Evolutionary conservation across 192 early-diverging fungal genomes (phyloP).

Genomic region (Allomyces macrogynus): DNA sequence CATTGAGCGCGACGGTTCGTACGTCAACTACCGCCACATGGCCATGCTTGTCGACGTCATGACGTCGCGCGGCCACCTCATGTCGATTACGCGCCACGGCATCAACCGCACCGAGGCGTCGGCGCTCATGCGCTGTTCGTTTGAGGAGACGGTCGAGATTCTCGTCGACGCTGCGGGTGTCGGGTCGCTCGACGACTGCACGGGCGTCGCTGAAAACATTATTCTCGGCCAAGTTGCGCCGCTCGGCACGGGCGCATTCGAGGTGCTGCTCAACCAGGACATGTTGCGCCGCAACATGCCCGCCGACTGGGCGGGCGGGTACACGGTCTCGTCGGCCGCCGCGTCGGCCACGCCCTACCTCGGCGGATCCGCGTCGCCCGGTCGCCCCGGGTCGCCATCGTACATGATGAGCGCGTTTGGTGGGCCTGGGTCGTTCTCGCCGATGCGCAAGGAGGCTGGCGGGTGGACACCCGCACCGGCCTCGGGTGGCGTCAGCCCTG

Average conservation of each 20-base stretch:
- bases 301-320: conserved; percentile 26
- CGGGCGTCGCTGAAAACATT: conserved; percentile 92
- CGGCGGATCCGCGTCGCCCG: conserved; percentile 25
- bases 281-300: conserved; percentile 50
- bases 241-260: conserved; percentile 83
- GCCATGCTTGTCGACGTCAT: conserved; percentile 89
- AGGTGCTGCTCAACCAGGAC: conserved; percentile 82
- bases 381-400: conserved; percentile 42
- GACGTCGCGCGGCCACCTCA: conserved; percentile 78
- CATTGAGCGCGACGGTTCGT: conserved; percentile 86
- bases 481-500: conserved; percentile 12
- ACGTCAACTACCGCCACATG: conserved; percentile 97
- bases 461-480: conserved; percentile 24
- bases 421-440: conserved; percentile 48
- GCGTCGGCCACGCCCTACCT: conserved; percentile 65
- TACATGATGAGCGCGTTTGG: conserved; percentile 68
- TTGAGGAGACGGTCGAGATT: conserved; percentile 98
- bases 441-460: conserved; percentile 17
- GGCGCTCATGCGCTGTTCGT: conserved; percentile 82
- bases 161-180: conserved; percentile 83
- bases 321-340: conserved; percentile 36
- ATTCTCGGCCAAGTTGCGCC: conserved; percentile 93
- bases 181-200: conserved; percentile 83
- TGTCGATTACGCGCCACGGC: conserved; percentile 95
- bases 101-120: conserved; percentile 95